A percentile compares a stretch with the other conserved stretches of the same genome.
Conservation (phyloP, 108 stramenopile species). For the Discostella stelligeroides region DNA sequence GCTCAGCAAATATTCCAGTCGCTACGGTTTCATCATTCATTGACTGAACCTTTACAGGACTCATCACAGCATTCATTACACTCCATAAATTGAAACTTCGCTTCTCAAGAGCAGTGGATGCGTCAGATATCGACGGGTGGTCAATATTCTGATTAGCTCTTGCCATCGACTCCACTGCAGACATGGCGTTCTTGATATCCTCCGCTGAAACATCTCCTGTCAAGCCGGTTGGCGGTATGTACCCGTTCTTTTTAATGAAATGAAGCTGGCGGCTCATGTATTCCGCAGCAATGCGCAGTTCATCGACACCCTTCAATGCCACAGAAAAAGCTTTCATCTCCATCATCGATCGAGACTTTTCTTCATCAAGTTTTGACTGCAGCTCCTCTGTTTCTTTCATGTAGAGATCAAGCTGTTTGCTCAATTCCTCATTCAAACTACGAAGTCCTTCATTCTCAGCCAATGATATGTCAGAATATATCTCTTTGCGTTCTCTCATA, state of each 20-base stretch:
- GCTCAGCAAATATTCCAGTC: not conserved
- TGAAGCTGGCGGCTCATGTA: conserved; percentile 52
- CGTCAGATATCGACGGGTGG: conserved; percentile 22
- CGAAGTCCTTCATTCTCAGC: conserved; percentile 48
- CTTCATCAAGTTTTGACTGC: conserved; percentile 37
- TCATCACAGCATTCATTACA: conserved; percentile 40
- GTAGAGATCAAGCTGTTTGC: conserved; percentile 42
- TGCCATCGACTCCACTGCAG: conserved; percentile 46
- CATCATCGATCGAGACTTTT: conserved; percentile 44
- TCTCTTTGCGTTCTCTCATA: conserved; percentile 27
- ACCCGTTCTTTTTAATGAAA: conserved; percentile 44
- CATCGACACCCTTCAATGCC: conserved; percentile 52
- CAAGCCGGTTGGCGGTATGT: conserved; percentile 43
- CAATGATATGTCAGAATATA: conserved; percentile 12
- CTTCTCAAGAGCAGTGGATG: not conserved
- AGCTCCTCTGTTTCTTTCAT: conserved; percentile 32
- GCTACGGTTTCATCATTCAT: not conserved
- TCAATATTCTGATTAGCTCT: conserved; percentile 48
- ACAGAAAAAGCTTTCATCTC: conserved; percentile 58
- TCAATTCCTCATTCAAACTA: conserved; percentile 39
- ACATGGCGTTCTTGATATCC: conserved; percentile 41
- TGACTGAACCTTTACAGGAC: conserved; percentile 8
- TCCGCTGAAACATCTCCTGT: conserved; percentile 35
- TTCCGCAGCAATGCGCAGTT: conserved; percentile 48
- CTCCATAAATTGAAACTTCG: conserved; percentile 42